These are phyloP conservation scores for Colletotrichum kahawae DNA, from an alignment of 2,329 filamentous ascomycete species.

Conservation along the genomic window DNA sequence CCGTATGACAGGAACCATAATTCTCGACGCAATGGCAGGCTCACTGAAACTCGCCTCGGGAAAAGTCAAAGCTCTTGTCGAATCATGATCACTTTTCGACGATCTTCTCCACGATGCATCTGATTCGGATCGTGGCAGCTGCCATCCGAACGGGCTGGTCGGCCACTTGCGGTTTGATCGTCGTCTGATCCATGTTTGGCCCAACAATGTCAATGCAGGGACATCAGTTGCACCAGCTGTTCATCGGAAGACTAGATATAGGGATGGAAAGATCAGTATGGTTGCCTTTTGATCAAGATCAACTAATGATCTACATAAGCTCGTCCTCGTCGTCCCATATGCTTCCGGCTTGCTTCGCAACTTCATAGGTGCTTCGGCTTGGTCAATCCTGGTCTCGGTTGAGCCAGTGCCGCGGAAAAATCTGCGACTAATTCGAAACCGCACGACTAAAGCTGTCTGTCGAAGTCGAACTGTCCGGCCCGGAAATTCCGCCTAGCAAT, in stretches of 20 bases:
- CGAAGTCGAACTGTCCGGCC: background rate
- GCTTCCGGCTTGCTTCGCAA: background rate
- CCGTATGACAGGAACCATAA: background rate
- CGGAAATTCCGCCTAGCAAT: background rate
- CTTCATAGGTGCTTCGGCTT: background rate
- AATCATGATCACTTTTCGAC: background rate
- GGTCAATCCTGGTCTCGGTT: background rate
- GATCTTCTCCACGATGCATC: background rate
- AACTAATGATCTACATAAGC: background rate
- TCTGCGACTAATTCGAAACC: background rate
- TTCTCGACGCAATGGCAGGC: background rate
- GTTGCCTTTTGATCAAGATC: background rate
- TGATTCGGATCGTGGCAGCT: background rate
- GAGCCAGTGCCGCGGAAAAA: background rate
- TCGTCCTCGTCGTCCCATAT: background rate
- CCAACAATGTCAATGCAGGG: background rate
- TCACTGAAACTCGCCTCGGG: background rate
- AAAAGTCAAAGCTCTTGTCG: background rate
- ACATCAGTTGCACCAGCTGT: background rate
- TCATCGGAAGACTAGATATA: background rate
- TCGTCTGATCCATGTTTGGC: constrained; percentile 18
- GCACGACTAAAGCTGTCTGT: background rate
- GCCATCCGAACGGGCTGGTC: constrained; percentile 16
- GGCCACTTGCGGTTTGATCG: constrained; percentile 13
- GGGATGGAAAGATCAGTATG: background rate